Percentiles rank a stretch among this genome's conserved stretches.
Conservation (phyloP, 1,284 basidiomycete species). For the Omphalotus olearius region DNA sequence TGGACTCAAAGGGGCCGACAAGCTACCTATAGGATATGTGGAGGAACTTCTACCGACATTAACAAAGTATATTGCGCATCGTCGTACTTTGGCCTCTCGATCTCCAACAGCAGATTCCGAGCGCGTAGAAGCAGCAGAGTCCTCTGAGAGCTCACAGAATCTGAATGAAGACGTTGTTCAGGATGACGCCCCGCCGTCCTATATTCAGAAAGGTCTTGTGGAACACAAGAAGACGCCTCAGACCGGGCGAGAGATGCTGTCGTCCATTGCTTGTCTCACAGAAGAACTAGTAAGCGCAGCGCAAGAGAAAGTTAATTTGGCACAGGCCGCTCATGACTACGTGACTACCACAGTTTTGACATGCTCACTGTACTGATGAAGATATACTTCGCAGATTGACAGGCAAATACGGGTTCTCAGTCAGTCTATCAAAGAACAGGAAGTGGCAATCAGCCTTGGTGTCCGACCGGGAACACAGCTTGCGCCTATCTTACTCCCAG, state of each 20-base stretch:
- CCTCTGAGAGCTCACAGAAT: not conserved
- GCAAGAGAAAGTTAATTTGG: constrained; percentile 72
- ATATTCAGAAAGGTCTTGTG: constrained; percentile 17
- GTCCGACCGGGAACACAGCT: constrained; percentile 49
- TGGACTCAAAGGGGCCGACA: constrained; percentile 1
- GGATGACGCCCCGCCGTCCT: not conserved
- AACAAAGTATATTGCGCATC: constrained; percentile 37
- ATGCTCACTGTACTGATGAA: constrained; percentile 6
- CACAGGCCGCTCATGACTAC: constrained; percentile 62
- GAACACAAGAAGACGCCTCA: constrained; percentile 24
- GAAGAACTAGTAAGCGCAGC: constrained; percentile 60
- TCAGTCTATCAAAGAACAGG: constrained; percentile 71
- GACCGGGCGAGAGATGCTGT: constrained; percentile 47
- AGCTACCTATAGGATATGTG: constrained; percentile 31
- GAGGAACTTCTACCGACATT: constrained; percentile 35
- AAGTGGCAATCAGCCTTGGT: constrained; percentile 52
- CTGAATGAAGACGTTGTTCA: not conserved
- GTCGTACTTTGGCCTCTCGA: constrained; percentile 21
- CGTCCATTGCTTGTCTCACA: constrained; percentile 51
- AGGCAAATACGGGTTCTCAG: constrained; percentile 70
- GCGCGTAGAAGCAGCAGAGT: not conserved
- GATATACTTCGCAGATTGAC: constrained; percentile 42
- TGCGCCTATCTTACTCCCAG: constrained; percentile 53
- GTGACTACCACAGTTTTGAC: constrained; percentile 33
- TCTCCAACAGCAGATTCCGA: not conserved